Base-by-base conservation (phyloP, 139 green algal genomes). In the Chloropicon primus region DNA sequence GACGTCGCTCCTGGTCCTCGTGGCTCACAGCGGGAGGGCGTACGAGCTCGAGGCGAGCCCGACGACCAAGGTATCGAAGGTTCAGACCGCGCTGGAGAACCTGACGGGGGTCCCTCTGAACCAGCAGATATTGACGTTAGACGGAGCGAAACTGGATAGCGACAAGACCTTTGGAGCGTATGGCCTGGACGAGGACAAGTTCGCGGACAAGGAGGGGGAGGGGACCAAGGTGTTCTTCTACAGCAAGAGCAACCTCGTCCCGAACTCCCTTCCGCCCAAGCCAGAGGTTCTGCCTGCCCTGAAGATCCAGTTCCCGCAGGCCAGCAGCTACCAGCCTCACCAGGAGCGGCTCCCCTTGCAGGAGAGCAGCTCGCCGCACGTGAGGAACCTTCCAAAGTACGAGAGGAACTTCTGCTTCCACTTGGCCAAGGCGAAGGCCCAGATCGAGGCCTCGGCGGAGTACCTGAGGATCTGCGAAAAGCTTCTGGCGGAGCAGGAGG, bases 381-480 rank as follows among this genome's bases (percentile, higher is more conserved):
- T 97, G 26, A 80, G 90, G 1, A 87, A 90, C 0, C 84, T 97
- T 75, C 93, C 93, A 1, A 83, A 90, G 17, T 94, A 93, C 79
- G 91, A 97, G 86, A 88, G 89, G 21, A 80, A 90, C 53, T 97
- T 97, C 62, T 74, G 85, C 71, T 77, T 90, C 73, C 86, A 96
- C 79, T 78, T 93, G 27, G 71, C 78, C 22, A 81, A 86, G 62
- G 87, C 78, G 17, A 76, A 85, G 22, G 85, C 80, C 21, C 22
- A 75, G 23, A 28, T 74, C 22, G n/a, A 74, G 0, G 54, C 22
- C 1, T 24, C n/a, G 22, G 24, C 54, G 23, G 74, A 53, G 3
- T 73, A 28, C 1, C 25, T 24, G 77, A 77, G 76, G 75, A 27
- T 27, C 28, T 76, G 27, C 73, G 25, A 28, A 2, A 71, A 83